Conservation (phyloP, 495 filamentous ascomycete genomes). For the Neurospora sp. region DNA sequence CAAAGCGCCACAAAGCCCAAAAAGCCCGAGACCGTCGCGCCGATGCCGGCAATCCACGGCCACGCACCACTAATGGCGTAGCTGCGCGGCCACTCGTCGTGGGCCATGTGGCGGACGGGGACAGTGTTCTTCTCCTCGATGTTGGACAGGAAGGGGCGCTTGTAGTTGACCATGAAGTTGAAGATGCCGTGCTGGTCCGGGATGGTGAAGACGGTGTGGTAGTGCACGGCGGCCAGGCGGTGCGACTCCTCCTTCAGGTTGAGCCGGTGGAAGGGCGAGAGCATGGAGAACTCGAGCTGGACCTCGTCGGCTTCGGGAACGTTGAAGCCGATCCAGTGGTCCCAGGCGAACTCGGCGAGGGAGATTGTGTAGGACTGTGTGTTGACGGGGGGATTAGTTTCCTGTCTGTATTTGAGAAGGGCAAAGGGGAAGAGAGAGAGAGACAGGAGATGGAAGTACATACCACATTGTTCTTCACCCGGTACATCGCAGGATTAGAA, state of each 20-base stretch:
- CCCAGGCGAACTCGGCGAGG: conserved; percentile 68
- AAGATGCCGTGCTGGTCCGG: conserved; percentile 98
- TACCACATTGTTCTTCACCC: conserved; percentile 96
- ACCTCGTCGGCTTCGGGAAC: conserved; percentile 58
- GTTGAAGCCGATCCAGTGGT: conserved; percentile 62
- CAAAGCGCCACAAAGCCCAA: conserved; percentile 76
- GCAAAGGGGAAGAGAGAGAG: background rate
- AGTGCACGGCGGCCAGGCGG: conserved; percentile 40
- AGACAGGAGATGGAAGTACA: conserved; percentile 12
- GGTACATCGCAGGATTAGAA: conserved; percentile 80
- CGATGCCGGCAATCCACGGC: conserved; percentile 92
- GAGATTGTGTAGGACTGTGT: conserved; percentile 76
- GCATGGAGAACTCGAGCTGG: conserved; percentile 97
- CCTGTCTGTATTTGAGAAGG: background rate
- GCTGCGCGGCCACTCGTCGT: conserved; percentile 90
- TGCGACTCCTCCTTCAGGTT: conserved; percentile 34
- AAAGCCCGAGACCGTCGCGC: conserved; percentile 74
- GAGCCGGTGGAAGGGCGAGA: conserved; percentile 95
- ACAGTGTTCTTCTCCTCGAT: conserved; percentile 93
- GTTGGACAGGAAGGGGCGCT: conserved; percentile 80
- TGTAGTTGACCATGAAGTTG: conserved; percentile 93
- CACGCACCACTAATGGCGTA: conserved; percentile 84
- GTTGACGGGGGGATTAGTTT: background rate
- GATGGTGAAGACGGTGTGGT: conserved; percentile 62
- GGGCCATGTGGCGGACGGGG: conserved; percentile 88